Evolutionary conservation across 257 asterid genomes (phyloP), one percentile per base, ranked within the genome.

Genomic region (Solanum etuberosum): DNA sequence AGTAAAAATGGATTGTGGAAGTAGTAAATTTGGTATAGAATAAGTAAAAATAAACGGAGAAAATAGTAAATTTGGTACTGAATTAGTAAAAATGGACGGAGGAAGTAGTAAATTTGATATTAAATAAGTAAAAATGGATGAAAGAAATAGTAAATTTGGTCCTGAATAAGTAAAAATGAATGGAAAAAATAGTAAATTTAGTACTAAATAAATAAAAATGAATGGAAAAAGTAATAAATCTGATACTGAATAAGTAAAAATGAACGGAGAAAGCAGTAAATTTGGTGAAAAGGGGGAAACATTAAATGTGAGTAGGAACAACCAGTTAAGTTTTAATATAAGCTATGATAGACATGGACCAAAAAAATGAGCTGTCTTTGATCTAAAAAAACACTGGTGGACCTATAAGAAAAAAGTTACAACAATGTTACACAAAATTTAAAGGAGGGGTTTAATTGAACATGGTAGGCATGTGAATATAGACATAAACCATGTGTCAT

Each of bases 391-490:
- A 91, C 59, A 67, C 48, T 15, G 59, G 86, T 90, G 88, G 92
- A 88, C 86, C 91, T 91, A 87, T 85, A 81, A 76, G 84, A 54
- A 51, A 91, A 92, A 93, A 92, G 95, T 93, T 91, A 91, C 90
- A 71, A 32, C 42, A 71, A 32, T 32, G 12, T 32, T 73, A 91
- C 93, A 90, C 91, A 89, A 92, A 92, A 91, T 31, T 68, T 13
- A 29, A 29, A 9, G 76, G 12, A 21, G 29, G 48, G 27, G 93
- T 89, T 90, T 91, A 92, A 92, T 88, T 90, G 94, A 92, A 94
- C 96, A 92, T 93, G 96, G 93, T 89, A 63, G 91, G 93, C 96
- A 93, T 93, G 96, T 93, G 93, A 93, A 89, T 86, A 85, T 90
- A 88, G 94, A 92, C 95, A 92, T 87, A 86, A 87, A 81, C 78